Evolutionary conservation across 2,329 filamentous ascomycete species (phyloP).

Genomic region (Calcarisporium arbuscula): DNA sequence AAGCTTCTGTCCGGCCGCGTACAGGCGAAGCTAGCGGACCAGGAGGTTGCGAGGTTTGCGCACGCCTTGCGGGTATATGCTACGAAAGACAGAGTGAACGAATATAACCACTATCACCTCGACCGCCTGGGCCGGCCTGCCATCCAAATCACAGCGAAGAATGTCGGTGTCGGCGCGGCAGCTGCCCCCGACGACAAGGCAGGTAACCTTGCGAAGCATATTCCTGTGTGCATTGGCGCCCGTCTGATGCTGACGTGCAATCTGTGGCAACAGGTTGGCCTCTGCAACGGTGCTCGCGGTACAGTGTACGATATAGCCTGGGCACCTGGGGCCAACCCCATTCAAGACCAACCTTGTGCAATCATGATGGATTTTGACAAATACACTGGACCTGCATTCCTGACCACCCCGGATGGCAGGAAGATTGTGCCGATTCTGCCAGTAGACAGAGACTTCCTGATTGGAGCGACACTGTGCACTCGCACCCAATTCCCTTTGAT

Average conservation of each 20-base stretch:
- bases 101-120: slow-evolving; percentile 8
- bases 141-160: slow-evolving; percentile 6
- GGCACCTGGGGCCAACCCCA: slow-evolving; percentile 9
- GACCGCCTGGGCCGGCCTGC: slow-evolving; percentile 6
- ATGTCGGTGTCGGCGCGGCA: slow-evolving; percentile 6
- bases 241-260: slow-evolving; percentile 11
- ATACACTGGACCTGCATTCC: slow-evolving; percentile 9
- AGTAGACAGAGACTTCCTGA: slow-evolving; percentile 8
- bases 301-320: slow-evolving; percentile 11
- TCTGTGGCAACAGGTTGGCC: slow-evolving; percentile 8
- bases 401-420: slow-evolving; percentile 7
- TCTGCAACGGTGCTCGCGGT: slow-evolving; percentile 9
- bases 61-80: slow-evolving; percentile 3
- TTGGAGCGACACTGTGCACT: slow-evolving; percentile 7
- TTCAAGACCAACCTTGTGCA: slow-evolving; percentile 9
- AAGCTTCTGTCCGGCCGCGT: no score
- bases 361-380: slow-evolving; percentile 11
- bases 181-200: slow-evolving; percentile 7
- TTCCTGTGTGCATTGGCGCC: slow-evolving; percentile 9
- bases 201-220: slow-evolving; percentile 8
- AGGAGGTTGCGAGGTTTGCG: no score
- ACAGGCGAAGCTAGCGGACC: no score
- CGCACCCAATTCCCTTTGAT: slow-evolving; percentile 4
- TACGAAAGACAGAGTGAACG: slow-evolving; percentile 6
- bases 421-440: slow-evolving; percentile 10